These are phyloP conservation scores for Deinandra increscens DNA, from an alignment of 129 eudicot species.

Conservation along the genomic window DNA sequence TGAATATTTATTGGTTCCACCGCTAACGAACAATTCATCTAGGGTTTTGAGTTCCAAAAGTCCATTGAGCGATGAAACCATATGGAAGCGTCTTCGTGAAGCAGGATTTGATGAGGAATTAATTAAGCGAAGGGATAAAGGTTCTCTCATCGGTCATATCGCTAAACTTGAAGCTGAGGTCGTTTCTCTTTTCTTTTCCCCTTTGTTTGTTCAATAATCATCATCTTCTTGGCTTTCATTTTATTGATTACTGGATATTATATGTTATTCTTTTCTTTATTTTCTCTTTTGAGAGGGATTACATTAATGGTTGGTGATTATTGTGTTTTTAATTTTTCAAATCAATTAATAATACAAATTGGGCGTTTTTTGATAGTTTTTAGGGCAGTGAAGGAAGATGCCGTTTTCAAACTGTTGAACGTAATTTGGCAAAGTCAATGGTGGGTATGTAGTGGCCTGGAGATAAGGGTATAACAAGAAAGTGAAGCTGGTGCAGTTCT, in stretches of 20 bases:
- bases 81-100: slow-evolving; percentile 86
- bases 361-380: not conserved
- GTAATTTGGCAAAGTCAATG: no score
- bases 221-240: slow-evolving; percentile 8
- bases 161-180: slow-evolving; percentile 98
- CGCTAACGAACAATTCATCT: slow-evolving; percentile 43
- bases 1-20: no score
- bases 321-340: slow-evolving; percentile 4
- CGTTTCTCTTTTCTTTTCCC: not conserved
- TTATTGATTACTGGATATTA: not conserved
- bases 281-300: slow-evolving; percentile 3
- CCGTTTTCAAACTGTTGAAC: no score
- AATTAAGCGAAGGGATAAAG: slow-evolving; percentile 82
- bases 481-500: no score
- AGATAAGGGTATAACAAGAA: no score
- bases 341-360: slow-evolving; percentile 14
- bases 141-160: slow-evolving; percentile 82
- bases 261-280: not conserved
- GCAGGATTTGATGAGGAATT: slow-evolving; percentile 92
- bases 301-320: slow-evolving; percentile 13
- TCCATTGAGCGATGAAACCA: slow-evolving; percentile 65
- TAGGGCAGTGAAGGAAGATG: not conserved
- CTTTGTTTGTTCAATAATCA: not conserved
- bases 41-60: slow-evolving; percentile 58
- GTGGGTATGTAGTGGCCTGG: no score